Base-by-base conservation (phyloP, 1,139 yeast species). In the Scheffersomyces illinoinensis region DNA sequence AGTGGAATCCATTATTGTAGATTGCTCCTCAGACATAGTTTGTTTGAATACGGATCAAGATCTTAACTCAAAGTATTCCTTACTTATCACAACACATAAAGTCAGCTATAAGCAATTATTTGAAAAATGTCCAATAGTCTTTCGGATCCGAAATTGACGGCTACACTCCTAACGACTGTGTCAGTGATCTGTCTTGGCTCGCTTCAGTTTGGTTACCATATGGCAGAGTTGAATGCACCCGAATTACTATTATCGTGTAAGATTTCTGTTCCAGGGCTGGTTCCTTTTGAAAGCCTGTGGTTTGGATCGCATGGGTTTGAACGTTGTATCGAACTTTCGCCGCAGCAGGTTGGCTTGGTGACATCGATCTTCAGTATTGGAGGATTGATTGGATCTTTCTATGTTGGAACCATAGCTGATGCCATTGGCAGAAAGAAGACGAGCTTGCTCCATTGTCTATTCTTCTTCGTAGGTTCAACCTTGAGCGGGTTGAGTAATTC, bases 311-410 rank as follows among this genome's bases (percentile, higher is more conserved):
- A 70, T 54, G 82, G 81, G 3, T 76, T 74, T 56, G 65, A 58
- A 1, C 66, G 69, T 57, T 82, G 97, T 71, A 84, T 92, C 39
- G 81, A 85, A 0, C 80, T 91, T 80, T 76, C 81, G 21, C 85
- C 87, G 18, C 81, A 84, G 54, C 89, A 90, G 60, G 76, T 91
- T 54, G 98, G 98, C 0, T 74, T 90, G 33, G 87, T 89, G n/a
- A 93, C 97, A 0, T 88, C 97, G 0, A 84, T 91, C 33, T 92
- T 90, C 72, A 87, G 96, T 50, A 80, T 93, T 58, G 98, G 99
- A 8, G 98, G 98, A 0, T 78, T 93, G 23, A 58, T 89, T 7
- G 93, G 97, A 1, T 91, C 98, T 0, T 77, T 88, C 10, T 76
- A 85, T 64, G 91, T 93, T 1, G 95, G 97, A 0, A 66, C 77